Base-by-base conservation (phyloP, 805 yeast species). In the Yamadazyma sp. region DNA sequence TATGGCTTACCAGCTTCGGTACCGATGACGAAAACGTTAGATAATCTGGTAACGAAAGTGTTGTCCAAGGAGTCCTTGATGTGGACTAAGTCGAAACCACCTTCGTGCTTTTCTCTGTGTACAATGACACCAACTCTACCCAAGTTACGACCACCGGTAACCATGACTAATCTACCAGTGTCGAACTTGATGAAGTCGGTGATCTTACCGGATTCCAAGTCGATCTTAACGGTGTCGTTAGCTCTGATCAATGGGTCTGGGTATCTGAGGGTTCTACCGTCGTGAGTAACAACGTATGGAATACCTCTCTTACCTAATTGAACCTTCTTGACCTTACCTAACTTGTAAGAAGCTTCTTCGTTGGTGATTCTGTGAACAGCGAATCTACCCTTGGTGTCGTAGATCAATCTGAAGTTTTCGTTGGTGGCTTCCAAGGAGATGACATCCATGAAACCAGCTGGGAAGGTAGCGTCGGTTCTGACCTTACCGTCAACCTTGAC, bases 401-500 rank as follows among this genome's bases (percentile, higher is more conserved):
- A 91, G 65, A 91, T 84, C 69, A 91, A 85, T 81, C 99, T 90
- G 89, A 91, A 91, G 91, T 91, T 84, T 79, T 91, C 99, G 75
- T 89, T 88, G 75, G 99, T 91, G 68, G 95, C 96, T 70, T 91
- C 98, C 65, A 91, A 78, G 55, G 95, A 59, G 75, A 91, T 88
- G 60, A 93, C 98, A 71, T 91, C 99, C 98, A 90, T 90, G 87
- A 93, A 91, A 66, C 99, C 99, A 67, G 98, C 85, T 72, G 99
- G 99, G 95, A 68, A 91, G 55, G 98, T 93, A 54, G 95, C 70
- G 73, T 93, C 98, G 60, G 99, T 91, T 88, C 98, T 90, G 61
- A 91, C 97, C 82, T 91, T 91, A 72, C 95, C 96, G 72, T 91
- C 99, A 60, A 93, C 98, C 79, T 90, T 84, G 66, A 90, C 96